Conservation (phyloP, 768 basidiomycete genomes). For the Exidia glandulosa region DNA sequence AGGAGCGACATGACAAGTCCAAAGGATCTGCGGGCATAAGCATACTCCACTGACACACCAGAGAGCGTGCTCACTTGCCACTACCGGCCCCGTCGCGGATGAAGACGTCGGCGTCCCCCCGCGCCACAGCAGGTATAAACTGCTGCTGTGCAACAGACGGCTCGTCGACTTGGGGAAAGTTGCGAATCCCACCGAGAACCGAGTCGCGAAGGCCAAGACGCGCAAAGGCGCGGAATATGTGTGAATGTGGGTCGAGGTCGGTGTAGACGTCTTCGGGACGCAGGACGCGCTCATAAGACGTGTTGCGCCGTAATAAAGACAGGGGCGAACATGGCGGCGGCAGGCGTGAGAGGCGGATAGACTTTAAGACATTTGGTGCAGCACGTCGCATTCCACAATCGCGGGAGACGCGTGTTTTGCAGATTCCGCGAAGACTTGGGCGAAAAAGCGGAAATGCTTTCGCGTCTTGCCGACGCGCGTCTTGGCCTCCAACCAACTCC, state of each 20-base stretch:
- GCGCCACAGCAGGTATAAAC: conserved; percentile 51
- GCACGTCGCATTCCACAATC: too few relatives aligned
- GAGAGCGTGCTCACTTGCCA: conserved; percentile 48
- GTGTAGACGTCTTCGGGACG: too few relatives aligned
- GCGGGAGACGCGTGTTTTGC: too few relatives aligned
- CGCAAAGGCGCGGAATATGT: background rate
- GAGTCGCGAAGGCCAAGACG: background rate
- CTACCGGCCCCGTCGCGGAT: conserved; percentile 64
- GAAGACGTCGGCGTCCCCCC: conserved; percentile 43
- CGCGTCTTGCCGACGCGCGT: too few relatives aligned
- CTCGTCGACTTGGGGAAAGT: conserved; percentile 44
- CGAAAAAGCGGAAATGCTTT: too few relatives aligned
- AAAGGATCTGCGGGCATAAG: conserved; percentile 51
- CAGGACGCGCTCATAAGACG: too few relatives aligned
- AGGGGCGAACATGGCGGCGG: too few relatives aligned
- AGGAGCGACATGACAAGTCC: conserved; percentile 56
- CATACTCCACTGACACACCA: background rate
- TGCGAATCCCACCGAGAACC: conserved; percentile 1
- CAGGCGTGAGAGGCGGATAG: too few relatives aligned
- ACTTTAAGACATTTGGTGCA: too few relatives aligned
- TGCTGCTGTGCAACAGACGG: conserved; percentile 51
- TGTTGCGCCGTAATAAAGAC: too few relatives aligned
- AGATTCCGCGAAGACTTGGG: too few relatives aligned
- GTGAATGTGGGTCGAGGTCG: background rate
- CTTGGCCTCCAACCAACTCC: too few relatives aligned